Evolutionary conservation across 108 stramenopile genomes (phyloP), one percentile per base, ranked within the genome.

Genomic region (Asterionellopsis glacialis): DNA sequence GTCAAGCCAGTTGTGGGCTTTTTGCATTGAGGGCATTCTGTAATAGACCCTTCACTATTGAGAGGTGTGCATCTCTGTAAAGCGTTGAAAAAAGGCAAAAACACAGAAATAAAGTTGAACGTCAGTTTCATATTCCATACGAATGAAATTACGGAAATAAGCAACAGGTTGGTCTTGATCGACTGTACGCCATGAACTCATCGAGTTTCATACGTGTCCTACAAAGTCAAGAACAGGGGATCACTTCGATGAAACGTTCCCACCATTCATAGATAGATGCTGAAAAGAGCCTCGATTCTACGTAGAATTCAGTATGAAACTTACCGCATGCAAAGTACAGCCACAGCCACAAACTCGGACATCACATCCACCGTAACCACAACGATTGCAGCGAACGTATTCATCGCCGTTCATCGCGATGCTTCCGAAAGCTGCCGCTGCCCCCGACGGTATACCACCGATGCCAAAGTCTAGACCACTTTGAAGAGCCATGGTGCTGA

Each of bases 321-420:
- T 33, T 33, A 33, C 33, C 64, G 74, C 82, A 69, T 64, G 83
- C 47, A 74, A 53, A 52, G 72, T 78, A 58, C 66, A 83, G 11
- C 73, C 88, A 73, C 88, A 90, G 11, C 69, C 66, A 2, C 60
- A 38, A 42, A 84, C 70, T 57, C 73, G 72, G 11, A 86, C 64
- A 64, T 90, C 88, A 64, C 82, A 83, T 26, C 79, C 76, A 38
- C 81, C 81, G 53, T 75, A 80, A 44, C 77, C 77, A 57, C 88
- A 90, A 27, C 70, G 33, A 48, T 48, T 67, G 61, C 77, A 86
- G 18, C 81, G 76, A 11, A 68, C 79, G 63, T 76, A 77, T 66
- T 80, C 76, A 69, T 80, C 79, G 27, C 77, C 75, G 44, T 76
- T 74, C 74, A 48, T 48, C 2, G 60, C 68, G 23, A 73, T 60